Percentiles rank a stretch among this genome's conserved stretches.
phyloP scores from a whole-genome alignment of 108 stramenopile species.

The Cyclotella sp. region DNA sequence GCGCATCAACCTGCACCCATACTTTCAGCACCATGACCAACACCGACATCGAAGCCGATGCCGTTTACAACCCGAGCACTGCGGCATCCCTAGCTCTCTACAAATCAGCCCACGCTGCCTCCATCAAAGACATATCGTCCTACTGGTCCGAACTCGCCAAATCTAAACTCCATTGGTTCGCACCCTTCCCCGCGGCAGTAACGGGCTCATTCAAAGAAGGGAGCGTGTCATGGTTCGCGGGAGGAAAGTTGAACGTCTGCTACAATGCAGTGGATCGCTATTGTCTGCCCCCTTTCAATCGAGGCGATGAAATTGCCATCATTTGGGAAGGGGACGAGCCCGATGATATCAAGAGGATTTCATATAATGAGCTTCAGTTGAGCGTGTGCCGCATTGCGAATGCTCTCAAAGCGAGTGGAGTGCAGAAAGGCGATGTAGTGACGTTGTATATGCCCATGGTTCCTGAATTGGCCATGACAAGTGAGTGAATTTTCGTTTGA shows the following conservation, averaged over 20 bases:
- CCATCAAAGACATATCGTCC: conserved; percentile 57
- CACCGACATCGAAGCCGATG: conserved; percentile 15
- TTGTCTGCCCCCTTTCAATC: conserved; percentile 47
- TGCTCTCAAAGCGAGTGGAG: conserved; percentile 82
- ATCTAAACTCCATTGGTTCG: conserved; percentile 73
- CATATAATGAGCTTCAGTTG: conserved; percentile 70
- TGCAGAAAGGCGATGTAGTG: conserved; percentile 92
- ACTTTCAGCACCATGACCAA: conserved; percentile 2
- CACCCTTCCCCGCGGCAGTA: conserved; percentile 58
- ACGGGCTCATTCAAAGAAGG: conserved; percentile 67
- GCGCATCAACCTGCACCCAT: background rate
- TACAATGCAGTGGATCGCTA: conserved; percentile 92
- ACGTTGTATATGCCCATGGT: conserved; percentile 99
- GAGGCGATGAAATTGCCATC: conserved; percentile 76
- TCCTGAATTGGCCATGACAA: conserved; percentile 92
- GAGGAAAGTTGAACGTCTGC: conserved; percentile 84
- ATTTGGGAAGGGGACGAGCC: conserved; percentile 92
- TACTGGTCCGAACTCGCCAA: conserved; percentile 77
- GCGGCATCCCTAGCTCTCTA: conserved; percentile 52
- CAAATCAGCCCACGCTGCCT: conserved; percentile 58
- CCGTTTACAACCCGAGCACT: conserved; percentile 41
- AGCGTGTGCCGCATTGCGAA: conserved; percentile 87
- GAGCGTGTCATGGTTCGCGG: conserved; percentile 79
- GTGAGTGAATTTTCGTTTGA: background rate
- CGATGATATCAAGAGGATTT: conserved; percentile 44